Base-by-base conservation (phyloP, 495 filamentous ascomycete genomes). In the Symbiotaphrina buchneri region DNA sequence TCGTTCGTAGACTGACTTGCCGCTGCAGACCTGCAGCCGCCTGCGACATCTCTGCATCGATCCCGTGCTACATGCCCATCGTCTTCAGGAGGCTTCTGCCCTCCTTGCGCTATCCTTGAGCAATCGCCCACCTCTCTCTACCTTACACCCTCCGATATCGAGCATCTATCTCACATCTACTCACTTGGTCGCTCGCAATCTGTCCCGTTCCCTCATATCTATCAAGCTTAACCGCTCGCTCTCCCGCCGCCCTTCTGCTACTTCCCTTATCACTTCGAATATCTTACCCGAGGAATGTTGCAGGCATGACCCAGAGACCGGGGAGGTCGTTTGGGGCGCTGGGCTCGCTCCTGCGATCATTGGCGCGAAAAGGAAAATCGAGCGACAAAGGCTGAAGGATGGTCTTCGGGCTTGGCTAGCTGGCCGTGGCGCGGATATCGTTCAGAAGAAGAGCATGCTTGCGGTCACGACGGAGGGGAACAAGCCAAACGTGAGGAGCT, bases 81-180 rank as follows among this genome's bases (percentile, higher is more conserved):
- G 68, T 31, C 58, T 72, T 16, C 59, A 56, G 33, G 52, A 44
- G 34, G 57, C 53, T 24, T 60, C 62, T 27, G 18, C 46, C 13
- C 37, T 45, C 1, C 58, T 74, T 11, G 49, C 53, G 3, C 52
- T 55, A 18, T 47, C 56, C 25, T 51, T 71, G 15, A 41, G 47
- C 21, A 59, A 59, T 6, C 61, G 68, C 6, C 67, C 68, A 4
- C 53, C 63, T 10, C 55, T 67, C 2, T 32, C 54, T 5, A 52
- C 60, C 20, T 37, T 43, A 21, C 57, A 65, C 14, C 36, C 38
- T 7, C 35, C 35, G 5, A 25, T 7, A 21, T n/a, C 24, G 3
- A 33, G 30, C n/a, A 70, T 74, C 44, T 65, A 68, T 47, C 35
- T 71, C n/a, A 65, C 67, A 28, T 50, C 54, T 23, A 67, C 60